phyloP scores from a whole-genome alignment of 441 rosid species.

The Gossypium laxum region DNA sequence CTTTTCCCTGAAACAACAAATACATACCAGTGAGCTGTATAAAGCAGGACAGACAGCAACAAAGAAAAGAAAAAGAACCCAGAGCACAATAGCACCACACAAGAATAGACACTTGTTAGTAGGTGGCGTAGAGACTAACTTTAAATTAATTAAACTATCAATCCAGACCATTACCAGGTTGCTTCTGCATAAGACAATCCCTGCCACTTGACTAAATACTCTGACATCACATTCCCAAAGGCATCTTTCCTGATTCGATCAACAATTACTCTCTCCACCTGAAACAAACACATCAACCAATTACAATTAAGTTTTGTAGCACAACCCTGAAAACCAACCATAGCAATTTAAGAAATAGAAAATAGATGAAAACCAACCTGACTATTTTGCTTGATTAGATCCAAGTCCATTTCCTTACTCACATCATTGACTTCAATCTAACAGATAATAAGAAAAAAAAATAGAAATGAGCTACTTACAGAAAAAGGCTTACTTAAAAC shows the following conservation, averaged over 20 bases:
- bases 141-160: not conserved
- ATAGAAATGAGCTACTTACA: not conserved
- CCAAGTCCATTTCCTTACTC: conserved; percentile 99
- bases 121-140: not conserved
- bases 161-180: conserved; percentile 57
- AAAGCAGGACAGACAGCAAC: not conserved
- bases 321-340: conserved; percentile 1
- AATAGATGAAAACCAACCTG: conserved; percentile 44
- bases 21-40: not conserved
- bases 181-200: conserved; percentile 99
- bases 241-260: conserved; percentile 76
- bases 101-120: not conserved
- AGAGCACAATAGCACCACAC: conserved; percentile 1
- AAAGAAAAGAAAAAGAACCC: not conserved
- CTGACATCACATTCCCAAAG: conserved; percentile 67
- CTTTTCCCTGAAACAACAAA: conserved; percentile 66
- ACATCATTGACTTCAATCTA: conserved; percentile 97
- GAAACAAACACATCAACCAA: conserved; percentile 19
- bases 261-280: conserved; percentile 90
- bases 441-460: conserved; percentile 15
- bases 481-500: not conserved
- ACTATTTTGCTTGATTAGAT: conserved; percentile 90
- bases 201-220: conserved; percentile 98
- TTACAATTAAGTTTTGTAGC: conserved; percentile 10
- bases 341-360: conserved; percentile 1